A percentile compares a stretch with the other conserved stretches of the same genome.
Conservation (phyloP, 208 protist species). For the Zelonia costaricensis region DNA sequence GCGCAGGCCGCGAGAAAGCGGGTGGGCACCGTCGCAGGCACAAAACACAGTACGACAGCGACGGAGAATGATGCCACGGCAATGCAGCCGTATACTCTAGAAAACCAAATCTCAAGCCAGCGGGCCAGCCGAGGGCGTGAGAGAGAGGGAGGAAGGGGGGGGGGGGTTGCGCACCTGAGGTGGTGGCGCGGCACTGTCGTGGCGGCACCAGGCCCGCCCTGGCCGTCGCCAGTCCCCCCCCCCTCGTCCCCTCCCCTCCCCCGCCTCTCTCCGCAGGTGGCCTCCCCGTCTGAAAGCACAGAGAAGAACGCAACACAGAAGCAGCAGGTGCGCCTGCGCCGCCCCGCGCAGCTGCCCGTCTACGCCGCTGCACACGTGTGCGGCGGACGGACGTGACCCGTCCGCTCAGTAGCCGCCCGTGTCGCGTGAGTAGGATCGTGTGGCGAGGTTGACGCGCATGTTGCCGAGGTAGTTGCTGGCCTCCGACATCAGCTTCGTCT, state of each 20-base stretch:
- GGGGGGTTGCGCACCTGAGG: no score
- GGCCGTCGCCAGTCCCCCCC: neutral
- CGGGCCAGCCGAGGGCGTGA: no score
- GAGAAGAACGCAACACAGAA: constrained; percentile 4
- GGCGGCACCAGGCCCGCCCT: no score
- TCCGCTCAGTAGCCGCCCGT: constrained; percentile 40
- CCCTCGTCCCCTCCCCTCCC: neutral
- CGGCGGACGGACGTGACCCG: no score
- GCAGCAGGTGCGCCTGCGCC: neutral
- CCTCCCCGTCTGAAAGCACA: neutral
- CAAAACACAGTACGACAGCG: neutral
- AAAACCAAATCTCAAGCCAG: no score
- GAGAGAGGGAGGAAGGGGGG: constrained; percentile 1
- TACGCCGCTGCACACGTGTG: neutral
- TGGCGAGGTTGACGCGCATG: constrained; percentile 57
- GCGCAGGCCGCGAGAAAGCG: no score
- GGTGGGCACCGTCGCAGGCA: no score
- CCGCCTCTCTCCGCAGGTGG: neutral
- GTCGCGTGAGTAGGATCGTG: constrained; percentile 72
- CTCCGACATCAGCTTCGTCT: constrained; percentile 88
- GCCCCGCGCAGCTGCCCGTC: no score
- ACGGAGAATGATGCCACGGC: neutral
- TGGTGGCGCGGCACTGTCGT: no score
- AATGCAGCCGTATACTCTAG: no score
- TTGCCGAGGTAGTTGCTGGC: constrained; percentile 82